These are phyloP conservation scores for Mallotus japonicus DNA, from an alignment of 441 rosid genomes.

Conservation along the genomic window DNA sequence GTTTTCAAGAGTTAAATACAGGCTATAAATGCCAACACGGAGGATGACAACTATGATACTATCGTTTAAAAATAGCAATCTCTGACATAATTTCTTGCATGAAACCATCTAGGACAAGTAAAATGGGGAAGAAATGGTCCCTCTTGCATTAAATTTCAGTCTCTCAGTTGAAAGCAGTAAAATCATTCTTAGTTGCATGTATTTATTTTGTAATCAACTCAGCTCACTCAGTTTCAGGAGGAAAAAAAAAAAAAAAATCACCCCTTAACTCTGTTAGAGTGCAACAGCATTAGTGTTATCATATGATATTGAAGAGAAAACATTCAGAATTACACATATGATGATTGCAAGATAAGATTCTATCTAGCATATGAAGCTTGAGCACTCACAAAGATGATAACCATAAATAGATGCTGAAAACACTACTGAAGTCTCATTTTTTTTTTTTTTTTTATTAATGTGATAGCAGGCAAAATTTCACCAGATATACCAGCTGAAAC, in stretches of 20 bases:
- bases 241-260: too few relatives aligned
- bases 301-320: neutral
- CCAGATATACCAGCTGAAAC: slow-evolving; percentile 2
- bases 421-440: neutral
- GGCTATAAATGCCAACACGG: neutral
- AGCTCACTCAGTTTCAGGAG: neutral
- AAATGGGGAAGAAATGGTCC: neutral
- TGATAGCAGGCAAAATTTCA: slow-evolving; percentile 3
- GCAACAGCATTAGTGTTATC: neutral
- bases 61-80: neutral
- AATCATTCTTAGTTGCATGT: neutral
- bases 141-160: neutral
- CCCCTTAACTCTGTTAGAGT: neutral
- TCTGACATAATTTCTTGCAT: neutral
- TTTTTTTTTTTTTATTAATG: too few relatives aligned
- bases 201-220: neutral
- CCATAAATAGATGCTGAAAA: neutral
- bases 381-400: neutral
- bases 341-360: neutral
- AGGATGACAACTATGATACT: neutral
- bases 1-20: neutral
- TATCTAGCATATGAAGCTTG: neutral
- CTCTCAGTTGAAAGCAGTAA: neutral
- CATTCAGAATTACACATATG: neutral
- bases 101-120: neutral